Evolutionary conservation across 176 grass and related monocot species (phyloP), one percentile per base, ranked within the genome.

Genomic region (Eleusine indica): DNA sequence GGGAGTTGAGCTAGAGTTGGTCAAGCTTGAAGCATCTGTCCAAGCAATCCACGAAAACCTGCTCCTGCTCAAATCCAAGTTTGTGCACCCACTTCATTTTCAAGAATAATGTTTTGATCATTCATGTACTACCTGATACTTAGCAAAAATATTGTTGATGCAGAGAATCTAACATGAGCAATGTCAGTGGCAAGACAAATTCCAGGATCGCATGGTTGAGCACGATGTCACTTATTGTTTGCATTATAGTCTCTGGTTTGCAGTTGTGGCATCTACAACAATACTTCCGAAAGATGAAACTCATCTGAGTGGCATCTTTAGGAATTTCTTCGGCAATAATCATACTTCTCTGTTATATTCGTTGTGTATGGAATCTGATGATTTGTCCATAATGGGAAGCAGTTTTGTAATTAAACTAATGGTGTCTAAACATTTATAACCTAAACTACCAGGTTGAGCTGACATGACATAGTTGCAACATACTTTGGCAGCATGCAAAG

Each of bases 271-370:
- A 94, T 91, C 80, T 94, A 63, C 77, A 88, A 43, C 65, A 71
- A 35, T 97, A 88, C 70, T 94, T 97, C 88, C 87, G 67, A 80
- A 97, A 97, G 89, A 97, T 90, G 73, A 94, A 94, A 74, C 80
- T 94, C 46, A 80, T 97, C 71, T 97, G 88, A 63, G 86, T 85
- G 67, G 53, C 57, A 68, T 66, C 7, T 25, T 21, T 79, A 56
- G 54, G 10, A 21, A 51, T 77, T 15, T 64, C 64, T 72, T 66
- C 66, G 72, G 8, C 49, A 77, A 83, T 72, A 84, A 71, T 13
- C 9, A 0, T 71, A 72, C 12, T 29, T 85, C 71, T 44, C 10
- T 30, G 18, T 13, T 87, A 25, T 66, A 13, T 68, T 76, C 75
- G 16, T 70, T 66, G 69, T 73, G 51, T n/a, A 68, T 40, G 46